phyloP scores from a whole-genome alignment of 1,284 basidiomycete species.

The Coniferiporia weirii region DNA sequence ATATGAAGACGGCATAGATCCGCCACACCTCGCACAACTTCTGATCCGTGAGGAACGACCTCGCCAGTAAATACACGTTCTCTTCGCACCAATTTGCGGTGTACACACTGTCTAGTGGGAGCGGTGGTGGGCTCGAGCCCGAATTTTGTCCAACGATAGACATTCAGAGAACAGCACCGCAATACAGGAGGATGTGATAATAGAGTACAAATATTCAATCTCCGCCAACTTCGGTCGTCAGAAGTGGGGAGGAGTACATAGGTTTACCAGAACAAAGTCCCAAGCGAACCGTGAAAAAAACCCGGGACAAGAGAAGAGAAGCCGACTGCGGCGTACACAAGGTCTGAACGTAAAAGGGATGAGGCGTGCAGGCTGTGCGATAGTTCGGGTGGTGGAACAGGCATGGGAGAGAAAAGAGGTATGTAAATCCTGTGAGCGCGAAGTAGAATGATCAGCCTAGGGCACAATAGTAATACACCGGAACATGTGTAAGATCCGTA shows the following conservation, averaged over 20 bases:
- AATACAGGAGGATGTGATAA: background rate
- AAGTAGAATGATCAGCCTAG: background rate
- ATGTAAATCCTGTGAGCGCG: background rate
- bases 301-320: background rate
- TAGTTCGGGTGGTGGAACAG: background rate
- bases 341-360: background rate
- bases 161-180: slow-evolving; percentile 3
- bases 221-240: slow-evolving; percentile 1
- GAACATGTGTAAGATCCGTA: background rate
- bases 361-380: background rate
- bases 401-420: background rate
- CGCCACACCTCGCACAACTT: slow-evolving; percentile 38
- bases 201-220: slow-evolving; percentile 7
- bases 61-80: slow-evolving; percentile 59
- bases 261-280: background rate
- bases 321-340: background rate
- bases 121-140: slow-evolving; percentile 22
- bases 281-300: background rate
- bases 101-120: slow-evolving; percentile 30
- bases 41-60: slow-evolving; percentile 34
- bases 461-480: background rate
- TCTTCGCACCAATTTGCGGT: slow-evolving; percentile 61
- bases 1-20: slow-evolving; percentile 57
- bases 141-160: background rate
- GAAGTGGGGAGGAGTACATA: background rate